Evolutionary conservation across 2,329 filamentous ascomycete genomes (phyloP).

Genomic region (Alternaria sp.): DNA sequence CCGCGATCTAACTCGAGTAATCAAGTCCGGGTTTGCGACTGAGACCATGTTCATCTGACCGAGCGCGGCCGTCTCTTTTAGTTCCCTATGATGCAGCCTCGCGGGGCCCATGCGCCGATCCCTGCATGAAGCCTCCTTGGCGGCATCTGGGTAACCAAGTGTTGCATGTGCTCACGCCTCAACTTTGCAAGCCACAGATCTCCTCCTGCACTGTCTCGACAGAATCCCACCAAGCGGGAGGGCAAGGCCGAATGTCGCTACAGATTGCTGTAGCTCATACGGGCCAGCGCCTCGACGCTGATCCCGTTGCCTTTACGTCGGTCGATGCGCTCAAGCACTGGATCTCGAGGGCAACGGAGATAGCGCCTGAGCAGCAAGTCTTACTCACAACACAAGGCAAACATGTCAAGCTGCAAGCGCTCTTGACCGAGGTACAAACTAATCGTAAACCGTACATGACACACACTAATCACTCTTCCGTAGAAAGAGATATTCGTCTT

Average conservation of each 20-base stretch:
- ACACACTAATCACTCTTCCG: constrained; percentile 20
- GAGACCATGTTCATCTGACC: constrained; percentile 35
- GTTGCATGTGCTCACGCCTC: constrained; percentile 34
- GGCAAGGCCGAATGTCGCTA: constrained; percentile 74
- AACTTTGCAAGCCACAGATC: constrained; percentile 22
- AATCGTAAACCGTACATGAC: not conserved
- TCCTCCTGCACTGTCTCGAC: constrained; percentile 30
- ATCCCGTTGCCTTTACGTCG: constrained; percentile 76
- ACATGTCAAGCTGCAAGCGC: constrained; percentile 79
- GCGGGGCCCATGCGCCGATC: constrained; percentile 40
- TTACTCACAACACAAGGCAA: constrained; percentile 85
- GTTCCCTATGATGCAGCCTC: constrained; percentile 30
- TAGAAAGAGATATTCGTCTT: constrained; percentile 92
- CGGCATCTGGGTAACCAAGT: constrained; percentile 33
- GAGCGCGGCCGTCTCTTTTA: constrained; percentile 12
- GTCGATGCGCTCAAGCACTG: constrained; percentile 86
- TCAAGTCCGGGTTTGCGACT: constrained; percentile 14
- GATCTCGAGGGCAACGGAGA: constrained; percentile 76
- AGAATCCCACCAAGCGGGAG: constrained; percentile 33
- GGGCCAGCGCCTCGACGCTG: constrained; percentile 83
- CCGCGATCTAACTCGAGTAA: not conserved
- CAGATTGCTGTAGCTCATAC: constrained; percentile 92
- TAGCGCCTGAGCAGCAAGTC: constrained; percentile 82
- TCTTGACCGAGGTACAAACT: constrained; percentile 75
- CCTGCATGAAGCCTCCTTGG: constrained; percentile 41